Evolutionary conservation across 2,329 filamentous ascomycete species (phyloP), one percentile per base, ranked within the genome.

Genomic region (Nannizziopsis arthrosporioides): DNA sequence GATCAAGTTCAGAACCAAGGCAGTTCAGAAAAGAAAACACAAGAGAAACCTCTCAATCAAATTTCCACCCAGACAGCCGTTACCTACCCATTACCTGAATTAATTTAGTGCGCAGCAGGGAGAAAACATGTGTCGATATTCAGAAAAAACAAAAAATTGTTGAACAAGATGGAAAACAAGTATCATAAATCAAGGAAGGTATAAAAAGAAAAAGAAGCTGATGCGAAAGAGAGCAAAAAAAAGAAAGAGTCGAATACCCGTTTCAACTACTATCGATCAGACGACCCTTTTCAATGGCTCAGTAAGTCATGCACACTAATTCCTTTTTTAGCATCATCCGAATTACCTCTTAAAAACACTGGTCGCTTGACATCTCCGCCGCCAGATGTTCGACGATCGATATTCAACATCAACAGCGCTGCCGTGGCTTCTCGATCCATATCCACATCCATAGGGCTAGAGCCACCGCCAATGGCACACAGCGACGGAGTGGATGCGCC

Each of bases 391-490:
- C 85, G 74, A 36, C 85, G 77, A 62, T 92, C 87, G 47, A 74
- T 80, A 55, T 89, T 93, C 51, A 95, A 70, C 88, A 94, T 94
- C 62, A 94, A 66, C 56, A 94, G 64, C 2, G 88, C 89, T 10
- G 86, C 82, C 6, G 87, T 92, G 1, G 87, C 89, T 63, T 92
- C 86, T 52, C 88, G 82, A 53, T 86, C 82, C 34, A 84, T 71
- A 48, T 75, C 72, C 5, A 72, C 69, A 5, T 71, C 68, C 6
- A 68, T 61, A 50, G 60, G 19, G 63, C 53, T n/a, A 2, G 22
- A 15, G n/a, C n/a, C n/a, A 56, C 54, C 12, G 55, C 42, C 30
- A 12, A 30, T 32, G 30, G 18, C 7, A 19, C n/a, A 10, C 19
- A 17, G 9, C 14, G 10, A 10, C 42, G 62, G 27, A 55, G 52